Conservation (phyloP, 2,329 filamentous ascomycete species). For the Thielaviopsis populi region DNA sequence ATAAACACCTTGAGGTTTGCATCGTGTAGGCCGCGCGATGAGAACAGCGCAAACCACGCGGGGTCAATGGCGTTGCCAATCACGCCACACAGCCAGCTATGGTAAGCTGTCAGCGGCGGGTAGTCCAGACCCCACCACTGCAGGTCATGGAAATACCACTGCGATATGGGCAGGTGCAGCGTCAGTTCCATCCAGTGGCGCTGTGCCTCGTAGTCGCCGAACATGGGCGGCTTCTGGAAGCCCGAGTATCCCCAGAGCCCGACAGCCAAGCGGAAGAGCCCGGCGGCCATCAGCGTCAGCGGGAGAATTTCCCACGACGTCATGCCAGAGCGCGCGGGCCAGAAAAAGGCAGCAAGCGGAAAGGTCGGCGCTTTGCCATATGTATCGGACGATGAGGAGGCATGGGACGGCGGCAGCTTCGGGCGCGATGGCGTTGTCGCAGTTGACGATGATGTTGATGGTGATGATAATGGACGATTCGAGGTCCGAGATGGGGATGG, state of each 20-base stretch:
- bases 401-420: not conserved
- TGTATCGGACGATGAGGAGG: conserved; percentile 12
- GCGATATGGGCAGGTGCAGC: conserved; percentile 69
- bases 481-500: conserved; percentile 4
- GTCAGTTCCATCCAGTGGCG: conserved; percentile 99
- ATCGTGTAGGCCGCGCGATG: conserved; percentile 69
- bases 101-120: conserved; percentile 91
- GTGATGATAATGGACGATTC: conserved; percentile 3
- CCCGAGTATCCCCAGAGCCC: conserved; percentile 92
- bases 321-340: conserved; percentile 68
- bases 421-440: not conserved
- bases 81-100: conserved; percentile 88
- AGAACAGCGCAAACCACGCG: conserved; percentile 73
- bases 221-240: conserved; percentile 69
- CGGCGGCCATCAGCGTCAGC: conserved; percentile 74
- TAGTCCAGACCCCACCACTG: conserved; percentile 98
- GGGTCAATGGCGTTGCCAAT: conserved; percentile 68
- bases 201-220: conserved; percentile 95
- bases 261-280: conserved; percentile 83
- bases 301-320: conserved; percentile 91
- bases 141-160: conserved; percentile 97
- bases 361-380: conserved; percentile 55
- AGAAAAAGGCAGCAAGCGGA: conserved; percentile 83
- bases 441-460: conserved; percentile 3
- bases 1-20: conserved; percentile 80